Evolutionary conservation across 768 basidiomycete species (phyloP).

Genomic region (Calocera viscosa): DNA sequence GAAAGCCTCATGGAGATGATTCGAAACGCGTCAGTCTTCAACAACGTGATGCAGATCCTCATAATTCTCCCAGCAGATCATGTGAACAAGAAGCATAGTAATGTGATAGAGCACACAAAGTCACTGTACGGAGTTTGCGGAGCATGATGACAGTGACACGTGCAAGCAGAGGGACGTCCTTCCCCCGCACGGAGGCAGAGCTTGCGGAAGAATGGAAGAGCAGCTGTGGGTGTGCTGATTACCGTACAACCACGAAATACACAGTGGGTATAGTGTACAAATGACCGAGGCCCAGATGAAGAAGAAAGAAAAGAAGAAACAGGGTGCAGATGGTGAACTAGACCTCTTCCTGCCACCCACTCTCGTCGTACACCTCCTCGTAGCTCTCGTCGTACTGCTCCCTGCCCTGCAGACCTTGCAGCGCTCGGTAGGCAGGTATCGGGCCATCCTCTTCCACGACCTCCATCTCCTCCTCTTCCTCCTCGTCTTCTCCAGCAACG

Average conservation of each 20-base stretch:
- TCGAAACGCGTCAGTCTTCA: too few relatives aligned
- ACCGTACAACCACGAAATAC: too few relatives aligned
- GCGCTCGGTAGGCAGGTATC: constrained; percentile 28
- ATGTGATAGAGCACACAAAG: neutral
- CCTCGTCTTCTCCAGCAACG: constrained; percentile 16
- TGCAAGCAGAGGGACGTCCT: neutral
- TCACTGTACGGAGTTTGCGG: neutral
- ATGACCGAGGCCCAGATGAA: neutral
- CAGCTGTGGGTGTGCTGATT: too few relatives aligned
- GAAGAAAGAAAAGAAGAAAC: neutral
- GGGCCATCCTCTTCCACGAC: constrained; percentile 4
- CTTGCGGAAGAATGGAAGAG: too few relatives aligned
- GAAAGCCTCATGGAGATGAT: too few relatives aligned
- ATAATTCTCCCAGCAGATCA: neutral
- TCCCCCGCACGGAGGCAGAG: constrained; percentile 4
- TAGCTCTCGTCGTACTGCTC: constrained; percentile 35
- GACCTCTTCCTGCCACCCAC: constrained; percentile 13
- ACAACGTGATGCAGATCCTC: too few relatives aligned
- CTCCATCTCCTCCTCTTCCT: constrained; percentile 17
- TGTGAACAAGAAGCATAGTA: neutral
- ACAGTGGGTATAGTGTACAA: too few relatives aligned
- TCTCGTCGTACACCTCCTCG: constrained; percentile 17
- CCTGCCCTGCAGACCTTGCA: constrained; percentile 22
- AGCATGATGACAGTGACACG: neutral
- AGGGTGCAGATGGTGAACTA: neutral